Evolutionary conservation across 176 grass and related monocot species (phyloP), one percentile per base, ranked within the genome.

Genomic region (Calamus simplicifolius): DNA sequence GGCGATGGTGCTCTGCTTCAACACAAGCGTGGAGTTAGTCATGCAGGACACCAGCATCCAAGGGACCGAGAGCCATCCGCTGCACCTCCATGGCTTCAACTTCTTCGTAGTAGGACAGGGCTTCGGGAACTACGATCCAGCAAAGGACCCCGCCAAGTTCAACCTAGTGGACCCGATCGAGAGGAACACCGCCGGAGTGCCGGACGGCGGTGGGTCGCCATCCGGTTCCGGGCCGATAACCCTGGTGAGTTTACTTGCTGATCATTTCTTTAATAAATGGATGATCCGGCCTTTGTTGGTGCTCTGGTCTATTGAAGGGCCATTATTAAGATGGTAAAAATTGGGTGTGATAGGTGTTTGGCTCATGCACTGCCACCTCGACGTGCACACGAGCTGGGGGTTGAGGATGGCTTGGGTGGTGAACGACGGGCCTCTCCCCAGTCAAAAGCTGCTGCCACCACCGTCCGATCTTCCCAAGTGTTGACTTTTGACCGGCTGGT

Each of bases 371-470:
- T 86, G 83, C 52, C 83, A 86, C 25, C 65, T 86, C 18, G 83
- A 86, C 64, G 83, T 88, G 38, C 85, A 88, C 80, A 88, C 80
- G 2, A 88, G 76, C 68, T 88, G 85, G 85, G 85, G 85, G 5
- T 48, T 88, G 54, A 83, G 75, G 76, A 88, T 88, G 85, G 85
- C 85, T 8, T 88, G 80, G 85, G 85, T 80, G 54, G 76, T 88
- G 19, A 83, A 79, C 19, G 85, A 88, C 18, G 85, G 85, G 1
- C 63, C 50, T 19, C 67, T 88, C 27, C 85, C 72, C 14, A 65
- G 79, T 17, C 85, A 88, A 28, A 88, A 88, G 62, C 55, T 83
- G 28, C 70, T 70, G 17, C 80, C 85, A 69, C 80, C 85, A 16
- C 85, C 85, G 23, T 29, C 68, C n/a, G 85, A 88, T 77, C 80